Percentiles rank a stretch among this genome's conserved stretches.
Conservation (phyloP, 2,329 filamentous ascomycete genomes). For the Parastagonospora avenae region DNA sequence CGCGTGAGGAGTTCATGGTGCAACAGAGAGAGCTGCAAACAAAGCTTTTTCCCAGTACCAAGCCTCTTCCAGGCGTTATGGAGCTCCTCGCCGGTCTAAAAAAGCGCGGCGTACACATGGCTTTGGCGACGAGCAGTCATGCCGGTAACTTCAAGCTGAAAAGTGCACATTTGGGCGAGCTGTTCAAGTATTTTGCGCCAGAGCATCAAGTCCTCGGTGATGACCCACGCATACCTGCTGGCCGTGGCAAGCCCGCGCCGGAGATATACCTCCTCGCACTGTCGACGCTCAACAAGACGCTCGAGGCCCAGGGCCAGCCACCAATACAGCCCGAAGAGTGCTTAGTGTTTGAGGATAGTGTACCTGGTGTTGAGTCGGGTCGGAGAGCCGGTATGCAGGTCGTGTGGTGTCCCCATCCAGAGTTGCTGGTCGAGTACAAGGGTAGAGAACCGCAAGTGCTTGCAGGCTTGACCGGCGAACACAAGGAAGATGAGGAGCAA, state of each 20-base stretch:
- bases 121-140: conserved; percentile 83
- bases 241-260: conserved; percentile 90
- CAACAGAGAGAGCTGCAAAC: conserved; percentile 69
- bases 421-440: conserved; percentile 74
- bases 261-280: conserved; percentile 93
- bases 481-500: conserved; percentile 59
- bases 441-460: conserved; percentile 81
- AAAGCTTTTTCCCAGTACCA: conserved; percentile 73
- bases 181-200: conserved; percentile 69
- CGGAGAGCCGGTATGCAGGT: conserved; percentile 93
- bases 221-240: conserved; percentile 74
- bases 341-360: conserved; percentile 93
- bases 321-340: conserved; percentile 82
- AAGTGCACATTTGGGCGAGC: conserved; percentile 60
- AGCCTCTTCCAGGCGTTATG: conserved; percentile 78
- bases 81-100: conserved; percentile 68
- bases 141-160: conserved; percentile 76
- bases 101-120: conserved; percentile 71
- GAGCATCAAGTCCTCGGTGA: conserved; percentile 83
- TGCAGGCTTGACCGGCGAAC: conserved; percentile 78
- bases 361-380: conserved; percentile 89
- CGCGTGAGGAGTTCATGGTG: conserved; percentile 67
- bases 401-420: conserved; percentile 87
- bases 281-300: conserved; percentile 77
- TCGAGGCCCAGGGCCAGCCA: conserved; percentile 63